Conservation (phyloP, 208 protist genomes). For the Plasmodiophora brassicae region DNA sequence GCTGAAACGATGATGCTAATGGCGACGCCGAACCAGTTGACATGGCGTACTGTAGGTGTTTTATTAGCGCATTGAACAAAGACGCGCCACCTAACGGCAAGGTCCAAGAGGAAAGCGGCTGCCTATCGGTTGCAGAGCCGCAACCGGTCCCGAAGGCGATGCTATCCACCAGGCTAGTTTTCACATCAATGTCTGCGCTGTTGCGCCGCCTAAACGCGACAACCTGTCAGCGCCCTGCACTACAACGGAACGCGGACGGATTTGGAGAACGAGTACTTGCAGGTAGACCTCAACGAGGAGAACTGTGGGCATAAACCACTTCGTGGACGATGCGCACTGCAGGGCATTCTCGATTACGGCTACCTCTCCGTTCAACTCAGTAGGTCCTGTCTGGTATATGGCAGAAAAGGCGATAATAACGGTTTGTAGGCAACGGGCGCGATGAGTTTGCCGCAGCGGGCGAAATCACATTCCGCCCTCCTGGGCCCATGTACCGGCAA, state of each 20-base stretch:
- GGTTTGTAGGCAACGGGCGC: neutral
- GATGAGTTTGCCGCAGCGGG: neutral
- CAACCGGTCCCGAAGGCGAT: neutral
- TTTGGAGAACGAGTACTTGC: neutral
- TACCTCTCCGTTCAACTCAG: neutral
- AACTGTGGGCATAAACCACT: neutral
- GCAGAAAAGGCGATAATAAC: no score
- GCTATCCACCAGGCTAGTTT: neutral
- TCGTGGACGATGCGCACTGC: neutral
- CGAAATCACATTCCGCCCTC: neutral
- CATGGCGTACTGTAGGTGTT: neutral
- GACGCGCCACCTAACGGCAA: neutral
- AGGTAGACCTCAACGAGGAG: neutral
- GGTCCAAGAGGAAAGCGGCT: no score
- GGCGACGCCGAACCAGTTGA: neutral
- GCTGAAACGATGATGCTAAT: neutral
- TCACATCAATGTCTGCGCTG: neutral
- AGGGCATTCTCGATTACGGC: slow-evolving; percentile 20
- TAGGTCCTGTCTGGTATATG: neutral
- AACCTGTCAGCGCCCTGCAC: neutral
- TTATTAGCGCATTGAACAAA: neutral
- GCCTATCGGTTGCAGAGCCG: no score
- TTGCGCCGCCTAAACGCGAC: neutral
- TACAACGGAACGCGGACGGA: neutral
- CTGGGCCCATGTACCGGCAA: neutral